A percentile compares a stretch with the other conserved stretches of the same genome.
Evolutionary conservation across 2,329 filamentous ascomycete species (phyloP).

Genomic region (Fusarium nurragi): DNA sequence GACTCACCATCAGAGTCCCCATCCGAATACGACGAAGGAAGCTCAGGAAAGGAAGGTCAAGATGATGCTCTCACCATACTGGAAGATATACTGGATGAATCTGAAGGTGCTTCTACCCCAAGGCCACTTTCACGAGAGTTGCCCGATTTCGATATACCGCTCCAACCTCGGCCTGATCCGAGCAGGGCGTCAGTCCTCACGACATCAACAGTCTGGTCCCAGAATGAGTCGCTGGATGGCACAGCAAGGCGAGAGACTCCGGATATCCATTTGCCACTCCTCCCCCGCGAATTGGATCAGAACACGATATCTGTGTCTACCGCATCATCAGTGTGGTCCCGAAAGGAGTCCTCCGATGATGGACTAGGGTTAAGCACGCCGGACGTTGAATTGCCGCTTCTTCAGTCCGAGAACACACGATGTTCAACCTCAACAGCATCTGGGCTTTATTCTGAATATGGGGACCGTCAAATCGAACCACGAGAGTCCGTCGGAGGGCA

Average conservation of each 20-base stretch:
- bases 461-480: conserved; percentile 1
- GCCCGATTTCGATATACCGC: conserved; percentile 22
- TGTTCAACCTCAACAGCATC: conserved; percentile 32
- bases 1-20: conserved; percentile 31
- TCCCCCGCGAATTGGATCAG: conserved; percentile 14
- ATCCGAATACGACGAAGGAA: conserved; percentile 27
- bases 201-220: conserved; percentile 24
- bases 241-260: conserved; percentile 13
- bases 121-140: conserved; percentile 20
- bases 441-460: conserved; percentile 18
- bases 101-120: conserved; percentile 17
- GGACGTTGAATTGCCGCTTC: conserved; percentile 14
- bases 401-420: conserved; percentile 8
- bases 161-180: conserved; percentile 7
- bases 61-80: conserved; percentile 25
- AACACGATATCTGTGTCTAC: conserved; percentile 17
- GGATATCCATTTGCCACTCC: conserved; percentile 20
- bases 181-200: conserved; percentile 22
- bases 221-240: conserved; percentile 1
- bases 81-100: conserved; percentile 16
- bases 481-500: conserved; percentile 21
- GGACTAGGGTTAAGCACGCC: conserved; percentile 11
- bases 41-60: conserved; percentile 2
- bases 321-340: conserved; percentile 14
- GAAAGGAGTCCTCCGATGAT: neutral